phyloP scores from a whole-genome alignment of 345 rosid genomes.

The Aquilaria malaccensis region DNA sequence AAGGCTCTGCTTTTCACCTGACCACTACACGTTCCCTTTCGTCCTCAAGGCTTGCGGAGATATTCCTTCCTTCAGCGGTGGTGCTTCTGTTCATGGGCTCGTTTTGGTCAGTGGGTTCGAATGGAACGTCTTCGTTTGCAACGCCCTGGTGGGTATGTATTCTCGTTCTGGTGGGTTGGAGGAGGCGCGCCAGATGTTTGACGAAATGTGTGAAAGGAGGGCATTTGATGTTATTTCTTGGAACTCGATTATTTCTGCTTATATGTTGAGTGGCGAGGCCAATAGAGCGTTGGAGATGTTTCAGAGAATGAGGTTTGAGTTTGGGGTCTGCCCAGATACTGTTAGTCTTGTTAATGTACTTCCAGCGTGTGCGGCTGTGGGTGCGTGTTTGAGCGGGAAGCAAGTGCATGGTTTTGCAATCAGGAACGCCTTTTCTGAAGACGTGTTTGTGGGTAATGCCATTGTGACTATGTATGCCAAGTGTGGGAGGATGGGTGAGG shows the following conservation, averaged over 20 bases:
- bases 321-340: constrained; percentile 33
- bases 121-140: constrained; percentile 60
- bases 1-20: constrained; percentile 57
- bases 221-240: constrained; percentile 62
- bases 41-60: constrained; percentile 77
- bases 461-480: constrained; percentile 87
- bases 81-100: constrained; percentile 47
- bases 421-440: constrained; percentile 41
- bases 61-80: constrained; percentile 25
- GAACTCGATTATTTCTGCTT: constrained; percentile 61
- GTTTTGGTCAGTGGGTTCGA: constrained; percentile 38
- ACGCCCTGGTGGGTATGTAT: constrained; percentile 61
- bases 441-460: constrained; percentile 65
- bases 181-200: constrained; percentile 60
- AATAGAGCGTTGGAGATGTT: constrained; percentile 40
- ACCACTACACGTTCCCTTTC: constrained; percentile 67
- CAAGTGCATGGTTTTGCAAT: constrained; percentile 51
- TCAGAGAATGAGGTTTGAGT: constrained; percentile 35
- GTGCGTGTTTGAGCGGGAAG: constrained; percentile 36
- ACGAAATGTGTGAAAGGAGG: constrained; percentile 40
- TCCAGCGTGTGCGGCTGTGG: constrained; percentile 52
- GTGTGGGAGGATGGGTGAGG: constrained; percentile 60
- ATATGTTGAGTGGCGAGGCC: constrained; percentile 41
- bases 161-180: constrained; percentile 42
- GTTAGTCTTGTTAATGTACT: constrained; percentile 66